A percentile compares a stretch with the other conserved stretches of the same genome.
These are phyloP conservation scores for Pythium phragmitis DNA, from an alignment of 352 stramenopile species.

Conservation along the genomic window DNA sequence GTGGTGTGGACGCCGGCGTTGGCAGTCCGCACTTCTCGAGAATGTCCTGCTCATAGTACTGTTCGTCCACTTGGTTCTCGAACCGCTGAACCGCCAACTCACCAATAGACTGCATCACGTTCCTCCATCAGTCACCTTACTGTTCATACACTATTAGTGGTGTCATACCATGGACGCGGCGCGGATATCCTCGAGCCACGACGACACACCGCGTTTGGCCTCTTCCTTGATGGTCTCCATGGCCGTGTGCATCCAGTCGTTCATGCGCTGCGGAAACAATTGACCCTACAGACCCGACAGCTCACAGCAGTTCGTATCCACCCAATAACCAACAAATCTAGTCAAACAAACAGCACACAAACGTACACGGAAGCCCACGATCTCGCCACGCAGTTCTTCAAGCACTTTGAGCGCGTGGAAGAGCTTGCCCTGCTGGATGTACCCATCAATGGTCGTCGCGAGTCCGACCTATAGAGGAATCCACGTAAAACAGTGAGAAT, in stretches of 20 bases:
- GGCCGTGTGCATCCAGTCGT: conserved; percentile 74
- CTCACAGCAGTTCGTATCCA: no score
- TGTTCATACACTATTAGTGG: neutral
- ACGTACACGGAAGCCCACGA: conserved; percentile 59
- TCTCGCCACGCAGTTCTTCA: conserved; percentile 67
- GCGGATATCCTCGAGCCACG: conserved; percentile 75
- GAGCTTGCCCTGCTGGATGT: conserved; percentile 69
- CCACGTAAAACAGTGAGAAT: neutral
- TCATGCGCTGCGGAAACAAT: conserved; percentile 74
- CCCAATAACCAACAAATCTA: neutral
- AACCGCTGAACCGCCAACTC: conserved; percentile 66
- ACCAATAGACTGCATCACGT: conserved; percentile 42
- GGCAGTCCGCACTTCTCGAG: conserved; percentile 62
- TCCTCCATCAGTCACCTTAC: neutral
- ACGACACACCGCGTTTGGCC: conserved; percentile 56
- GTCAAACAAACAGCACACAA: neutral
- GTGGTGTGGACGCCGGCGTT: conserved; percentile 15
- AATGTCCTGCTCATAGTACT: conserved; percentile 78
- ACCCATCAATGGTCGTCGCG: conserved; percentile 59
- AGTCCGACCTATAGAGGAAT: conserved; percentile 43
- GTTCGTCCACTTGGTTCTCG: conserved; percentile 75
- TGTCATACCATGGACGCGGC: conserved; percentile 45
- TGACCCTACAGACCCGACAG: conserved; percentile 41
- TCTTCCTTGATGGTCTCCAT: conserved; percentile 76
- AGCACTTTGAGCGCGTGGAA: conserved; percentile 80